Base-by-base conservation (phyloP, 2,329 filamentous ascomycete genomes). In the Lizonia empirigonia region DNA sequence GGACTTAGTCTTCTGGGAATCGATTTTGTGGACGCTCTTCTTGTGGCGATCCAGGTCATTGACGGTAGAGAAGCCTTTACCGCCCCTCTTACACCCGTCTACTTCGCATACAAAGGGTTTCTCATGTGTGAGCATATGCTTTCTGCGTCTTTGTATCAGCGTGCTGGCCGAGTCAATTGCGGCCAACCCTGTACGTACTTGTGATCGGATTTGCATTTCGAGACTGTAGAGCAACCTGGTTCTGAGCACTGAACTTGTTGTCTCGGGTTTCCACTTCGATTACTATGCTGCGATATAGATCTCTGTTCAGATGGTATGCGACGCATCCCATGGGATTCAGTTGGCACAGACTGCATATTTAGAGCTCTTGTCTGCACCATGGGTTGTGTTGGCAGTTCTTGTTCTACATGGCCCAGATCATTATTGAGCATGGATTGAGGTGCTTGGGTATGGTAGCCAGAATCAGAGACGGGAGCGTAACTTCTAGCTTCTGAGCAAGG, bases 31-130 rank as follows among this genome's bases (percentile, higher is more conserved):
- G 5, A 89, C 85, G 53, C 85, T 88, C 65, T 84, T 85, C 61
- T 82, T 85, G 69, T 96, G 92, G 44, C 92, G 81, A n/a, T 87
- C 82, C 10, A 93, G 82, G 63, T 96, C 92, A 68, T 95, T 96
- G 15, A 77, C 72, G 0, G 90, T 95, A 15, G 87, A 86, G 63
- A 96, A 96, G 0, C 90, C 90, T 55, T 83, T 78, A 5, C 70
- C 75, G 15, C 53, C 59, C 10, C 85, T 79, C 20, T 65, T 59
- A 69, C 91, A 95, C 4, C 75, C 75, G 1, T 69, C 57, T 19
- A 83, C 72, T 3, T 78, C 64, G 65, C 91, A 96, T 50, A 74
- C 80, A 67, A 81, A 84, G 0, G 85, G 83, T 59, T 88, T 91
- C 1, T 75, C 78, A 69, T 96, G 90, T 39, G 86, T 85, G 16